phyloP scores from a whole-genome alignment of 73 alveolate genomes.

The Stentor roeselii region DNA sequence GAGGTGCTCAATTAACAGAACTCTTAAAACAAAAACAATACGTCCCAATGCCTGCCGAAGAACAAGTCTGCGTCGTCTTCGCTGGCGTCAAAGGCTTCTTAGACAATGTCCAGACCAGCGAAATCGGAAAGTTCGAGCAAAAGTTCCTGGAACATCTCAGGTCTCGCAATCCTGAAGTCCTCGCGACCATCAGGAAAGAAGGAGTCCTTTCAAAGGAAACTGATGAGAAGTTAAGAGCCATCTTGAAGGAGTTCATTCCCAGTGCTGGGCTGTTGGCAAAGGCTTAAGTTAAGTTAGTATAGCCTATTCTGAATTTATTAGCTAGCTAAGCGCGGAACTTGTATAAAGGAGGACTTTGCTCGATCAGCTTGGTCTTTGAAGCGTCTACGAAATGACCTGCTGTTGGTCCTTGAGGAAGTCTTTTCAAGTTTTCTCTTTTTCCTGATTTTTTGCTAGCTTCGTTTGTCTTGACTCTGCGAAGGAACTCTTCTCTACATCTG shows the following conservation, averaged over 20 bases:
- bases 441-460: slow-evolving; percentile 73
- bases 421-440: slow-evolving; percentile 14
- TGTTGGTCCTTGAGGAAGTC: background rate
- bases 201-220: slow-evolving; percentile 34
- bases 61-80: slow-evolving; percentile 72
- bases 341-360: background rate
- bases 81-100: slow-evolving; percentile 88
- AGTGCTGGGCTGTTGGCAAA: too few relatives aligned
- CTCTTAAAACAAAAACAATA: slow-evolving; percentile 72
- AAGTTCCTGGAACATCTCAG: slow-evolving; percentile 63
- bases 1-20: slow-evolving; percentile 60
- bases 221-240: slow-evolving; percentile 40
- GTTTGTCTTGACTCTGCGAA: slow-evolving; percentile 86
- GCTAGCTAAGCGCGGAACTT: background rate
- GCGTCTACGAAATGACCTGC: background rate
- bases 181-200: slow-evolving; percentile 57
- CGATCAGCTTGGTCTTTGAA: background rate
- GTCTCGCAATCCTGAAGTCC: slow-evolving; percentile 62
- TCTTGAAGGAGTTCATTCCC: slow-evolving; percentile 59
- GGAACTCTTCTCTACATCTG: slow-evolving; percentile 95
- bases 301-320: too few relatives aligned
- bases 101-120: slow-evolving; percentile 70
- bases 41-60: slow-evolving; percentile 67
- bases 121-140: slow-evolving; percentile 70
- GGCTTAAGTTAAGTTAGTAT: too few relatives aligned